Evolutionary conservation across 2,329 filamentous ascomycete genomes (phyloP).

Genomic region (Xylaria sp.): DNA sequence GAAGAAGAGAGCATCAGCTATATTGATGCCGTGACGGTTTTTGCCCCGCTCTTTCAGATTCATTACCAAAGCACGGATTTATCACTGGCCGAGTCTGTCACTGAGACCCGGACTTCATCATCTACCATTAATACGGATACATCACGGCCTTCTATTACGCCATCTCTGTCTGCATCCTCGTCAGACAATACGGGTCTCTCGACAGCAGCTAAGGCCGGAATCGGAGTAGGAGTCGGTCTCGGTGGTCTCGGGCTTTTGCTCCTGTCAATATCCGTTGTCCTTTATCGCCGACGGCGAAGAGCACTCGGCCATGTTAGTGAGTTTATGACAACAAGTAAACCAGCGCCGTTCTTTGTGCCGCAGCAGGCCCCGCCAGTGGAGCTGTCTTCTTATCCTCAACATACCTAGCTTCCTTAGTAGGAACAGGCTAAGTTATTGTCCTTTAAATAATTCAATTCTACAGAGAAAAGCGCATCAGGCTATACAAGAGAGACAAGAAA

Average conservation of each 20-base stretch:
- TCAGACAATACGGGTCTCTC: constrained; percentile 3
- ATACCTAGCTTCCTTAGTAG: no score
- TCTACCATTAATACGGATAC: not conserved
- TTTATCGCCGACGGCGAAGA: not conserved
- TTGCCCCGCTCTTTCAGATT: constrained; percentile 43
- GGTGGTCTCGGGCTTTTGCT: constrained; percentile 13
- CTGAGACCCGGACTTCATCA: not conserved
- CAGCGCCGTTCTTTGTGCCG: no score
- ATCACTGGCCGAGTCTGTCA: constrained; percentile 17
- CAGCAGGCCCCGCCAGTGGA: no score
- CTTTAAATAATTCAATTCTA: no score
- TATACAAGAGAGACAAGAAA: no score
- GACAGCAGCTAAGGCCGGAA: constrained; percentile 25
- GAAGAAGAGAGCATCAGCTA: not conserved
- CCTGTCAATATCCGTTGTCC: not conserved
- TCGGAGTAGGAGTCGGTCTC: constrained; percentile 30
- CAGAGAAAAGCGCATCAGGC: no score
- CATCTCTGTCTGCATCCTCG: constrained; percentile 3
- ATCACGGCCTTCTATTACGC: not conserved
- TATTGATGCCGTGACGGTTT: constrained; percentile 28
- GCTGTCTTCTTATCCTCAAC: no score
- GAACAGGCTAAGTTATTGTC: not conserved
- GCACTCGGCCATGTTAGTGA: not conserved
- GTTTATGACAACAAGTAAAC: not conserved
- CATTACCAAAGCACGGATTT: constrained; percentile 36